phyloP scores from a whole-genome alignment of 2,329 filamentous ascomycete genomes.

The Diplodia sapinea region DNA sequence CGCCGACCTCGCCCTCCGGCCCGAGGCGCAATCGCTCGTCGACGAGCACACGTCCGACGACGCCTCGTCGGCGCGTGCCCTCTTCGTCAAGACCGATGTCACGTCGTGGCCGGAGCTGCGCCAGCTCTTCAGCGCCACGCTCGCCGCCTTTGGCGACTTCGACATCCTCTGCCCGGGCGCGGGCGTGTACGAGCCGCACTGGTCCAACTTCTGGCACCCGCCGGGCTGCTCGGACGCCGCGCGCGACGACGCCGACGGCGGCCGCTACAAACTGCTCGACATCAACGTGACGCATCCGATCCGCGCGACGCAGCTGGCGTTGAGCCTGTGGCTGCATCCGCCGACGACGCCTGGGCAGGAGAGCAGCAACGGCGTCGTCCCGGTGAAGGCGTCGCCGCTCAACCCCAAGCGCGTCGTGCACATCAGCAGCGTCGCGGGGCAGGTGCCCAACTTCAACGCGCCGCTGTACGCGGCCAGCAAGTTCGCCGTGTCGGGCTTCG shows the following conservation, averaged over 20 bases:
- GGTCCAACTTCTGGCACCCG: conserved; percentile 57
- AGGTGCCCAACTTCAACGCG: conserved; percentile 45
- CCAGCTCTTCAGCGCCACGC: conserved; percentile 42
- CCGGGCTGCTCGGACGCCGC: conserved; percentile 45
- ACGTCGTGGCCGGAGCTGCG: conserved; percentile 45
- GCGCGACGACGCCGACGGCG: conserved; percentile 42
- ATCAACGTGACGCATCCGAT: conserved; percentile 58
- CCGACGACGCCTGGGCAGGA: neutral
- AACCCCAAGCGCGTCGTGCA: conserved; percentile 56
- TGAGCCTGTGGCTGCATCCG: conserved; percentile 51
- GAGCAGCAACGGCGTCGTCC: too few species aligned
- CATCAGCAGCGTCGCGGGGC: conserved; percentile 53
- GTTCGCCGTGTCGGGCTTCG: conserved; percentile 54
- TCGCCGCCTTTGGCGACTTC: conserved; percentile 42
- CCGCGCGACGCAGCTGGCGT: conserved; percentile 54
- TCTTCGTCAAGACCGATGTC: conserved; percentile 54
- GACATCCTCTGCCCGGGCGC: conserved; percentile 59
- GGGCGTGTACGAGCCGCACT: conserved; percentile 56
- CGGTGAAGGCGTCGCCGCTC: conserved; percentile 41
- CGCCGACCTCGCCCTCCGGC: conserved; percentile 55
- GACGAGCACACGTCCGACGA: conserved; percentile 33
- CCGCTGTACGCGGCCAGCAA: conserved; percentile 56
- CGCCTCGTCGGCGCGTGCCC: conserved; percentile 44
- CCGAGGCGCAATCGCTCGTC: conserved; percentile 54
- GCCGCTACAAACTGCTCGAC: conserved; percentile 49